Evolutionary conservation across 2,329 filamentous ascomycete genomes (phyloP).

Genomic region (Ophiostoma ulmi): DNA sequence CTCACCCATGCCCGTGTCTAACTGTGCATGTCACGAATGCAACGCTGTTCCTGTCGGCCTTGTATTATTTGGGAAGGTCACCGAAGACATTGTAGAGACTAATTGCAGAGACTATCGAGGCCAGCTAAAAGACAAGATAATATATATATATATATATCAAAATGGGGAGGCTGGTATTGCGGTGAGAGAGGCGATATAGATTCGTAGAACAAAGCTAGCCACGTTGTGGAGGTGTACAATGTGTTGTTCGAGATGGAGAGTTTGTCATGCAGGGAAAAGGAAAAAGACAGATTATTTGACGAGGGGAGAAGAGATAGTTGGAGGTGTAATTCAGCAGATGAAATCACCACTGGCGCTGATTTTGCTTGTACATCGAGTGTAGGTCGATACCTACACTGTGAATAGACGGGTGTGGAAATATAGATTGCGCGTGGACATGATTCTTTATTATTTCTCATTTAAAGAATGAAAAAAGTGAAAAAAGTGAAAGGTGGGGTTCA

Average conservation of each 20-base stretch:
- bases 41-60: conserved; percentile 15
- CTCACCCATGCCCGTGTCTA: background rate
- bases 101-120: background rate
- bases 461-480: no score
- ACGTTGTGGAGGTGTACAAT: background rate
- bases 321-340: no score
- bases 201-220: background rate
- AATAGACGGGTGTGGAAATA: no score
- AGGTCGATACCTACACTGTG: no score
- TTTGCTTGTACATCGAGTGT: no score
- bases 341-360: no score
- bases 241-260: background rate
- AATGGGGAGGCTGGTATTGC: conserved; percentile 2
- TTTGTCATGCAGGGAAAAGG: background rate
- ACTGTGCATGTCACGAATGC: background rate
- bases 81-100: background rate
- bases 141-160: background rate
- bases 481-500: no score
- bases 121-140: background rate
- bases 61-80: conserved; percentile 1
- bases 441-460: no score
- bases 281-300: background rate
- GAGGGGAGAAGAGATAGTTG: no score
- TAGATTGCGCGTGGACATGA: no score
- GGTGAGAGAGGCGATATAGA: background rate